A percentile compares a stretch with the other conserved stretches of the same genome.
Evolutionary conservation across 176 grass and related monocot species (phyloP).

Genomic region (Rhipidocladum racemiflorum): DNA sequence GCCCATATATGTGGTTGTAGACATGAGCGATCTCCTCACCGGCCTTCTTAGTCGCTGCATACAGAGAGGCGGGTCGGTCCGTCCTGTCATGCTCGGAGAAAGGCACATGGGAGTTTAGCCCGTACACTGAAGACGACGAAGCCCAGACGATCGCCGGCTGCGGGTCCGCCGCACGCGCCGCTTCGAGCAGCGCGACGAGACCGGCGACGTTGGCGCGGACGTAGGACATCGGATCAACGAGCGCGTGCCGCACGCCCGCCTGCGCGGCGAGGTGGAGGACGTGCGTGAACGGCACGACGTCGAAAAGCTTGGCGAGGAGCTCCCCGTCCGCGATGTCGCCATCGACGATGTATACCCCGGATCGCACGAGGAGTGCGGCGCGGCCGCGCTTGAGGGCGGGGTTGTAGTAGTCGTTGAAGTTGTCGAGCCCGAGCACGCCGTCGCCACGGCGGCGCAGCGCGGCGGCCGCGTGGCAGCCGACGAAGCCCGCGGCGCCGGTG

Average conservation of each 20-base stretch:
- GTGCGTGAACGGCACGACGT: conserved; percentile 85
- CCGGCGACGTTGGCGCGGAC: conserved; percentile 74
- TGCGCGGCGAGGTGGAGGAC: conserved; percentile 93
- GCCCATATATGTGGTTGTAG: conserved; percentile 91
- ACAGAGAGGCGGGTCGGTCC: conserved; percentile 79
- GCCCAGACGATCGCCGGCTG: conserved; percentile 88
- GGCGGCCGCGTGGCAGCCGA: conserved; percentile 70
- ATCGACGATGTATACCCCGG: conserved; percentile 75
- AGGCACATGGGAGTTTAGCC: conserved; percentile 72
- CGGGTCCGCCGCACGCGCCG: conserved; percentile 53
- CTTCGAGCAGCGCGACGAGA: conserved; percentile 68
- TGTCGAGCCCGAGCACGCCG: conserved; percentile 78
- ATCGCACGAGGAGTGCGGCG: conserved; percentile 55
- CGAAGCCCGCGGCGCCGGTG: conserved; percentile 74
- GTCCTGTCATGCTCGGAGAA: conserved; percentile 84
- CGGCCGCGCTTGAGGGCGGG: conserved; percentile 71
- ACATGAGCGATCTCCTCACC: conserved; percentile 90
- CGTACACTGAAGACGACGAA: conserved; percentile 77
- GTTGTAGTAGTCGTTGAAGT: conserved; percentile 88
- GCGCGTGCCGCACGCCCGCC: conserved; percentile 80
- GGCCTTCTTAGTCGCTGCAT: conserved; percentile 83
- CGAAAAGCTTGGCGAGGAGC: conserved; percentile 75
- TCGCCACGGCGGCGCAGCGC: conserved; percentile 70
- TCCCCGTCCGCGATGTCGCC: conserved; percentile 72
- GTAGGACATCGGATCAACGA: conserved; percentile 71